Evolutionary conservation across 2,329 filamentous ascomycete genomes (phyloP), one percentile per base, ranked within the genome.

Genomic region (Paradendryphiella salina): DNA sequence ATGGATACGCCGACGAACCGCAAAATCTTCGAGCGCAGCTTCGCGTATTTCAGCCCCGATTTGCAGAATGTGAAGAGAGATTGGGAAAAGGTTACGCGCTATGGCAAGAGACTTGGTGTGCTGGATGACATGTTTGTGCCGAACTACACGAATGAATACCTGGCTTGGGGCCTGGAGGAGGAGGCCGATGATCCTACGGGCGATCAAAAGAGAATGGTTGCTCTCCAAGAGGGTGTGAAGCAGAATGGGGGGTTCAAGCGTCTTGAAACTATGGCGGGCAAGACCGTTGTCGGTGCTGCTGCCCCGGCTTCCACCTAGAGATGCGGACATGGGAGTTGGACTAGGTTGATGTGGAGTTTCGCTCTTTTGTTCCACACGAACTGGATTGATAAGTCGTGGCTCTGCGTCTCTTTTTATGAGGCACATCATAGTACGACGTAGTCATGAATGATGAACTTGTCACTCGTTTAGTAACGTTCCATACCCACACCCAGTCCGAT

Each of bases 21-120:
- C 63, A 89, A 90, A 80, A 90, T 91, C 73, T 90, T 88, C 64
- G 87, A 90, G 79, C 84, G 87, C 53, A 88, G 84, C 62, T 91
- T 83, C 64, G 87, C 87, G 15, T 90, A 90, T 78, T 88, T 90
- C 72, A 88, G 84, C 51, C 80, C 80, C 57, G 87, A 90, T 60
- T 67, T 90, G 58, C 86, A 88, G 81, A 91, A 91, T 60, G 87
- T 91, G 5, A 61, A 73, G 45, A 82, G 88, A 39, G 88, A 91
- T 75, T 91, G 88, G 88, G 73, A 79, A 50, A 90, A 91, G 79
- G 88, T 90, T 9, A 90, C 88, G 37, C 80, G 78, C 57, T 91
- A 91, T 67, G 87, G 88, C 26, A 89, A 90, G 79, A 79, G 87
- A 3, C 78, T 91, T 2, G 85, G 82, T 3, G 85, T 91, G 18